These are phyloP conservation scores for Yamadazyma diddensiae DNA, from an alignment of 1,139 yeast genomes.

Conservation along the genomic window DNA sequence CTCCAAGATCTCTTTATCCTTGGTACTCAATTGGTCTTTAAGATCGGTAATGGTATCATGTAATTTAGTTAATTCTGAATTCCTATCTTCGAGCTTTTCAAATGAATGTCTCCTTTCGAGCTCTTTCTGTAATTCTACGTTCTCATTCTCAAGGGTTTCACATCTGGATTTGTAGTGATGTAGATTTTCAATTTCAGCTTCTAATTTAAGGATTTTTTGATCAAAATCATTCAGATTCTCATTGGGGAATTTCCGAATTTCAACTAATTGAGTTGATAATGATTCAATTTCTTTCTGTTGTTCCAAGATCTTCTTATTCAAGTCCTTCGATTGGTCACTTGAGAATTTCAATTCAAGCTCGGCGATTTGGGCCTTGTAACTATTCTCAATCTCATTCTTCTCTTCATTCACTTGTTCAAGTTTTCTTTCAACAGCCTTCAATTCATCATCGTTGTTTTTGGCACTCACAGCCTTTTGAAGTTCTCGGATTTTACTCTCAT, in stretches of 20 bases:
- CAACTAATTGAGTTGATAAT: conserved; percentile 12
- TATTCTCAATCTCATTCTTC: conserved; percentile 6
- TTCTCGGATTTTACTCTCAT: conserved; percentile 24
- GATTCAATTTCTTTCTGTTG: conserved; percentile 11
- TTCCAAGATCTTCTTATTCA: conserved; percentile 8
- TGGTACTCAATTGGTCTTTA: conserved; percentile 18
- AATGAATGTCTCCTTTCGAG: conserved; percentile 13
- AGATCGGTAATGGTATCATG: conserved; percentile 21
- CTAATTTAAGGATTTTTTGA: conserved; percentile 6
- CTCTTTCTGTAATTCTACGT: conserved; percentile 12
- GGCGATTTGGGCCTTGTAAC: conserved; percentile 6
- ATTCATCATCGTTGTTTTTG: conserved; percentile 5
- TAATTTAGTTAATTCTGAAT: conserved; percentile 12
- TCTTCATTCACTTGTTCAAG: conserved; percentile 5
- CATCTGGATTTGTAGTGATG: conserved; percentile 4
- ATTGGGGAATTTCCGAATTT: conserved; percentile 12
- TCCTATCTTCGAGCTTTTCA: conserved; percentile 16
- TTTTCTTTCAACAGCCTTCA: conserved; percentile 7
- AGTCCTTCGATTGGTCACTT: conserved; percentile 11
- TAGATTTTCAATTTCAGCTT: conserved; percentile 8
- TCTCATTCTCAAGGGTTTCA: conserved; percentile 9
- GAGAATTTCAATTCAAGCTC: conserved; percentile 18
- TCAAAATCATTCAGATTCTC: conserved; percentile 5
- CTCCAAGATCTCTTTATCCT: conserved; percentile 11
- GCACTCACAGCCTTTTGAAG: conserved; percentile 13